Base-by-base conservation (phyloP, 2,329 filamentous ascomycete species). In the Monilinia laxa region DNA sequence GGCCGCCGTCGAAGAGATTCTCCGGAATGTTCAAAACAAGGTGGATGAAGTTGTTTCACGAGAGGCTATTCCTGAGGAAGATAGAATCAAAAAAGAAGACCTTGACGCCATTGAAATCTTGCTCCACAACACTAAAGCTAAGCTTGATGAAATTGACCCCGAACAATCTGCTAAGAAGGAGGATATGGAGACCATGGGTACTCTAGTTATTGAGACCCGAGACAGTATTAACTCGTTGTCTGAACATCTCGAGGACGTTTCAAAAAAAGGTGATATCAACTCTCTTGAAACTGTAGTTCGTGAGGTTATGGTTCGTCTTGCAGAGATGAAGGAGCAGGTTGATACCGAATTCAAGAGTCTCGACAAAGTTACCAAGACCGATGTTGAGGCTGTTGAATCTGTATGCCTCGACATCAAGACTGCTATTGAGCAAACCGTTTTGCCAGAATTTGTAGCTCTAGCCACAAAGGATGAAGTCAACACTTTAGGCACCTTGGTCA, bases 81-180 rank as follows among this genome's bases (percentile, higher is more conserved):
- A 87, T 49, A 77, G 82, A 2, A 88, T 90, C 7, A 87, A 83
- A 42, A 91, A 91, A 75, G 92, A 97, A 71, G 93, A 98, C 72
- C 91, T 93, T 0, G 87, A 94, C 69, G 92, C 92, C 14, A 93
- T 98, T 67, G 94, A 97, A 77, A 96, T 90, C 0, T 87, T 98
- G 59, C 83, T 98, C 16, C 87, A 90, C 53, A 97, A 96, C 76
- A 93, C 93, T 42, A 97, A 97, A 76, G 87, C 89, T 6, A 91
- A 91, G 57, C 81, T 98, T 12, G 94, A 97, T 67, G 93, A 96
- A 68, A 85, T 96, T 60, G 85, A 93, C 62, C 84, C 87, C 4
- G 90, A 93, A 45, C 87, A 90, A 67, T 81, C 87, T 2, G 87
- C 93, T 12, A 83, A 83, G 65, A 89, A 87, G 72, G 86, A 89